Percentiles rank a stretch among this genome's conserved stretches.
These are phyloP conservation scores for Eucalyptus rudis DNA, from an alignment of 345 rosid genomes.

Conservation along the genomic window DNA sequence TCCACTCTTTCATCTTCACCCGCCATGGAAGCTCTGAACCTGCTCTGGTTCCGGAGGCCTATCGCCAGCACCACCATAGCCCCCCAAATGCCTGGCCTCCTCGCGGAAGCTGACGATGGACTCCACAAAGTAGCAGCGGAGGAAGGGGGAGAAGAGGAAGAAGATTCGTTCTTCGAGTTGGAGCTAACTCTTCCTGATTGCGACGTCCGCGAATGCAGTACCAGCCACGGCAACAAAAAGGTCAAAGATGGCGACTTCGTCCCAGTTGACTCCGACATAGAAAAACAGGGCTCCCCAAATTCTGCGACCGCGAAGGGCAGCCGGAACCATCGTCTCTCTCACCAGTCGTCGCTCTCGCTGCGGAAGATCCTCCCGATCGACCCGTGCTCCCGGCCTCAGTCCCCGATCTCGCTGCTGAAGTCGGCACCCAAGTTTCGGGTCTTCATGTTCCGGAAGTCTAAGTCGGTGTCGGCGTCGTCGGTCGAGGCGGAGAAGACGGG, in stretches of 20 bases:
- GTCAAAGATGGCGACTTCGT: neutral
- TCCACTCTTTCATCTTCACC: neutral
- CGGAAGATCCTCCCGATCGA: conserved; percentile 68
- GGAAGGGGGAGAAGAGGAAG: conserved; percentile 62
- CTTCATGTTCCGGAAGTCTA: conserved; percentile 38
- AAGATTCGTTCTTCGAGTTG: conserved; percentile 83
- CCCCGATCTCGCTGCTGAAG: conserved; percentile 50
- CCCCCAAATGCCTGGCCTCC: neutral
- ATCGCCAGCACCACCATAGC: conserved; percentile 1
- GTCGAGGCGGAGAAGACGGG: neutral
- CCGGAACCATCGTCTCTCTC: neutral
- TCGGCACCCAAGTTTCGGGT: conserved; percentile 50
- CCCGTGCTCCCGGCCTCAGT: conserved; percentile 31
- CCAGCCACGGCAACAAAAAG: neutral
- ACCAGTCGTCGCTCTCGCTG: neutral
- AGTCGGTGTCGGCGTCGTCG: conserved; percentile 11
- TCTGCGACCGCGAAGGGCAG: neutral
- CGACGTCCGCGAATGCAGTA: conserved; percentile 3
- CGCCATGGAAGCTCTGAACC: conserved; percentile 59
- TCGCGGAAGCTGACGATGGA: neutral
- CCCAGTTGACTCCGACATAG: neutral
- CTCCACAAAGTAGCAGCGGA: neutral
- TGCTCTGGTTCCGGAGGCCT: conserved; percentile 47
- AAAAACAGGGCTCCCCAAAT: neutral
- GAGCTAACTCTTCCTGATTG: conserved; percentile 49